These are phyloP conservation scores for Vigna hirtella DNA, from an alignment of 306 rosid species.

Conservation along the genomic window DNA sequence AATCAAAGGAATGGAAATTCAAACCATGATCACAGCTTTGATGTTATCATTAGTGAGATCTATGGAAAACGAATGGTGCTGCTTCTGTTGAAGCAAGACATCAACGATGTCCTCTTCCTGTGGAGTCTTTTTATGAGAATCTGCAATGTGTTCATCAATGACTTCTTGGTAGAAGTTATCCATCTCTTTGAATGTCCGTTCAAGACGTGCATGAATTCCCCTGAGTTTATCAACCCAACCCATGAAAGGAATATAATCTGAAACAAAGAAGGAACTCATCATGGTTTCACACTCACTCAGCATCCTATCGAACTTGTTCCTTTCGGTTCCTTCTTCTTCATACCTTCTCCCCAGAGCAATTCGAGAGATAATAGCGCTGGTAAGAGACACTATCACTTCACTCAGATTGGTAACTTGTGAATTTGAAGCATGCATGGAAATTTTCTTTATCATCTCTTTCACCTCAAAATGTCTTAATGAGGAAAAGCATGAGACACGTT, in stretches of 20 bases:
- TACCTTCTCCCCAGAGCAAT: constrained; percentile 31
- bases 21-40: constrained; percentile 19
- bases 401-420: too few relatives aligned
- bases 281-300: constrained; percentile 15
- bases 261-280: background rate
- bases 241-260: too few relatives aligned
- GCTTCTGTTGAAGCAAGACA: constrained; percentile 30
- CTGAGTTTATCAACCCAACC: constrained; percentile 24
- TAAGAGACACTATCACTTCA: background rate
- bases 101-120: constrained; percentile 26
- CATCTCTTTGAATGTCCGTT: constrained; percentile 20
- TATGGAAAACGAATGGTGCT: background rate
- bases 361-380: background rate
- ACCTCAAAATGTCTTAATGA: background rate
- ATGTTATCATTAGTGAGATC: constrained; percentile 27
- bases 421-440: too few relatives aligned
- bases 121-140: background rate
- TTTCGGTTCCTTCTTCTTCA: constrained; percentile 12
- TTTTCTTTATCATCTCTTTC: too few relatives aligned
- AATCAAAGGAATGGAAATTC: background rate
- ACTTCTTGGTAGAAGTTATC: constrained; percentile 32
- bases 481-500: background rate
- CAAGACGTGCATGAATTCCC: constrained; percentile 29
- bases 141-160: constrained; percentile 25
- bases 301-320: background rate